Evolutionary conservation across 192 early-diverging fungal species (phyloP).

Genomic region (Coemansia sp.): DNA sequence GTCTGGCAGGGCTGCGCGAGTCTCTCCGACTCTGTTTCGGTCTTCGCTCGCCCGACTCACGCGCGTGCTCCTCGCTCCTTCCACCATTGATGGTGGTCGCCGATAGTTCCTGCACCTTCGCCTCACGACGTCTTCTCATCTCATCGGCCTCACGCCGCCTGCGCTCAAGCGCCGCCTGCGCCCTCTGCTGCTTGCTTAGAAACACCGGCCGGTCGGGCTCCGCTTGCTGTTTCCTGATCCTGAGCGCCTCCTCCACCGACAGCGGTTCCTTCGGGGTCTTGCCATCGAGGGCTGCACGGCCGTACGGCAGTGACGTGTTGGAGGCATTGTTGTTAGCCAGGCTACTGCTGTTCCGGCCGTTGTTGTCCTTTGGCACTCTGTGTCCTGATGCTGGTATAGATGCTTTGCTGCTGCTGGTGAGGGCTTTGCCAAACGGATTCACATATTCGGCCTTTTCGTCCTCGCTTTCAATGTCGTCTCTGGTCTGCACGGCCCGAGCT

Average conservation of each 20-base stretch:
- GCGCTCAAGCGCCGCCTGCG: constrained; percentile 79
- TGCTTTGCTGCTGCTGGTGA: neutral
- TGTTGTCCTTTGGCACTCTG: too few species aligned
- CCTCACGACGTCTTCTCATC: constrained; percentile 60
- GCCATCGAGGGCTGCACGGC: neutral
- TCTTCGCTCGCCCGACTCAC: neutral
- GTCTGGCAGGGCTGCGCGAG: constrained; percentile 15
- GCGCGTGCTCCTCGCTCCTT: neutral
- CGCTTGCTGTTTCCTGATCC: constrained; percentile 19
- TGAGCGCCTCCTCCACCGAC: constrained; percentile 48
- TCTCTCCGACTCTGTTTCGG: constrained; percentile 8
- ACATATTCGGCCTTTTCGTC: constrained; percentile 4
- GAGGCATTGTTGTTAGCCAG: neutral
- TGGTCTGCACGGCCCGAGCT: too few species aligned
- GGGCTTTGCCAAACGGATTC: neutral
- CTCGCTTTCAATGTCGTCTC: neutral
- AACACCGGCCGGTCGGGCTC: constrained; percentile 59
- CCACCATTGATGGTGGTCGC: neutral
- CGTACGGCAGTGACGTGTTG: too few species aligned
- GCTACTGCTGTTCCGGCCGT: too few species aligned
- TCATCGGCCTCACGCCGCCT: constrained; percentile 81
- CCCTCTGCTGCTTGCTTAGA: constrained; percentile 89
- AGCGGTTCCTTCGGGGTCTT: constrained; percentile 17
- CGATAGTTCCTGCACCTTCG: constrained; percentile 56
- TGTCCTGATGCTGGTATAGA: too few species aligned